These are phyloP conservation scores for Dispira simplex DNA, from an alignment of 192 early-diverging fungal species.

Conservation along the genomic window DNA sequence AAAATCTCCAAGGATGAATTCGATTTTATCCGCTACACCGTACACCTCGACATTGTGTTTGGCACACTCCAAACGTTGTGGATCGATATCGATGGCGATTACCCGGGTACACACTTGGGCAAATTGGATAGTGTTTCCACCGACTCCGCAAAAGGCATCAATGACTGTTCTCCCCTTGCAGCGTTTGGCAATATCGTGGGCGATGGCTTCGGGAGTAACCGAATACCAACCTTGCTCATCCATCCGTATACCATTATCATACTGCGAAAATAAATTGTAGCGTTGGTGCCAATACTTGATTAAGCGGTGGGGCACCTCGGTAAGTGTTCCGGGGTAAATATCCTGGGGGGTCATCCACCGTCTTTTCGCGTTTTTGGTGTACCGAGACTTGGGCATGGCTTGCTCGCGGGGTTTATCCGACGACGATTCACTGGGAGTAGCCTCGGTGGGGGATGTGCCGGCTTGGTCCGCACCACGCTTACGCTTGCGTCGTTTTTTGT, in stretches of 20 bases:
- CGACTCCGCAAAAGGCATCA: slow-evolving; percentile 92
- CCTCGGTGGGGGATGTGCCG: too few relatives aligned
- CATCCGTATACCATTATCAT: slow-evolving; percentile 72
- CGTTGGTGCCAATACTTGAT: slow-evolving; percentile 78
- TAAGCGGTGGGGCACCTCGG: slow-evolving; percentile 14
- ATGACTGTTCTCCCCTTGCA: slow-evolving; percentile 49
- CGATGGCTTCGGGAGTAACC: slow-evolving; percentile 85
- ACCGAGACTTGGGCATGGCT: too few relatives aligned
- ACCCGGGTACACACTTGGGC: slow-evolving; percentile 74
- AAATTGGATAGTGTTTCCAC: slow-evolving; percentile 96
- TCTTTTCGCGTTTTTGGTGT: too few relatives aligned
- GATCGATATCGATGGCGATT: slow-evolving; percentile 86
- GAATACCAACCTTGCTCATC: slow-evolving; percentile 92
- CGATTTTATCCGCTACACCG: slow-evolving; percentile 79
- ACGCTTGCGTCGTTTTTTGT: too few relatives aligned
- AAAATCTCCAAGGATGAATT: slow-evolving; percentile 87
- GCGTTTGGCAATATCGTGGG: slow-evolving; percentile 56
- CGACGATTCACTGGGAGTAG: too few relatives aligned
- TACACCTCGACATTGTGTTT: slow-evolving; percentile 77
- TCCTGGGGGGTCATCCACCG: neutral
- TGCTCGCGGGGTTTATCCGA: too few relatives aligned
- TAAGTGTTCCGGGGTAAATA: slow-evolving; percentile 5
- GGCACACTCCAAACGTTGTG: slow-evolving; percentile 61
- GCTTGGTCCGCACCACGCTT: too few relatives aligned
- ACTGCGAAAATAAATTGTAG: slow-evolving; percentile 66